These are phyloP conservation scores for Termitomyces sp. DNA, from an alignment of 768 basidiomycete species.

Conservation along the genomic window DNA sequence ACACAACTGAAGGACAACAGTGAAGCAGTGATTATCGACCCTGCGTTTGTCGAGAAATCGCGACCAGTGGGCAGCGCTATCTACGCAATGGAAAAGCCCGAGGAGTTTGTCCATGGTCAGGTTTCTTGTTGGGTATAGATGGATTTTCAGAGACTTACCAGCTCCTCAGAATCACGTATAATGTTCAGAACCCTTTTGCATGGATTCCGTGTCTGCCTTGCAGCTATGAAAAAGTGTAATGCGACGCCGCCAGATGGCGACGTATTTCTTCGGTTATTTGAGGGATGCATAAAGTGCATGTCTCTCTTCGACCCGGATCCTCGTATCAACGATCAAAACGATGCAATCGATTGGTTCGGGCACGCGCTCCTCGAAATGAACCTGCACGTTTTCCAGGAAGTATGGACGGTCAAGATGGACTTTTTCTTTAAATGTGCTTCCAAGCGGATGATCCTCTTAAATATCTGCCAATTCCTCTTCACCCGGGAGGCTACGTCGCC, in stretches of 20 bases:
- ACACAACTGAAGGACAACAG: conserved; percentile 49
- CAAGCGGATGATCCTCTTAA: conserved; percentile 76
- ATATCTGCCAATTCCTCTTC: conserved; percentile 84
- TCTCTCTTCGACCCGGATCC: conserved; percentile 74
- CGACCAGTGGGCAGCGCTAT: conserved; percentile 79
- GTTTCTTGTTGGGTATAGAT: conserved; percentile 4
- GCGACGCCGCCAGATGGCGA: conserved; percentile 80
- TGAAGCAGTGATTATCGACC: conserved; percentile 44
- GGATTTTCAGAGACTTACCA: conserved; percentile 12
- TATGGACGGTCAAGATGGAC: conserved; percentile 91
- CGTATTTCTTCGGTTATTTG: conserved; percentile 86
- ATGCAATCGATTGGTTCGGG: conserved; percentile 84
- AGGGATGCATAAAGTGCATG: conserved; percentile 82
- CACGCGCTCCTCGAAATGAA: conserved; percentile 80
- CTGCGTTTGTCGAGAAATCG: conserved; percentile 75
- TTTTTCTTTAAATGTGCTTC: conserved; percentile 83
- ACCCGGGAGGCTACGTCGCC: conserved; percentile 73
- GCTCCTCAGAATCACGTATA: conserved; percentile 68
- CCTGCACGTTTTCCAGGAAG: conserved; percentile 91
- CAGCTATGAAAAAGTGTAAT: conserved; percentile 75
- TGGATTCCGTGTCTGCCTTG: conserved; percentile 79
- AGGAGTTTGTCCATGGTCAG: conserved; percentile 78
- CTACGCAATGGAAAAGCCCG: conserved; percentile 79
- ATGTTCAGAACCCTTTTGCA: conserved; percentile 88
- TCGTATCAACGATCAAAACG: conserved; percentile 59